A percentile compares a stretch with the other conserved stretches of the same genome.
phyloP scores from a whole-genome alignment of 805 yeast species.

The Spathaspora girioi region DNA sequence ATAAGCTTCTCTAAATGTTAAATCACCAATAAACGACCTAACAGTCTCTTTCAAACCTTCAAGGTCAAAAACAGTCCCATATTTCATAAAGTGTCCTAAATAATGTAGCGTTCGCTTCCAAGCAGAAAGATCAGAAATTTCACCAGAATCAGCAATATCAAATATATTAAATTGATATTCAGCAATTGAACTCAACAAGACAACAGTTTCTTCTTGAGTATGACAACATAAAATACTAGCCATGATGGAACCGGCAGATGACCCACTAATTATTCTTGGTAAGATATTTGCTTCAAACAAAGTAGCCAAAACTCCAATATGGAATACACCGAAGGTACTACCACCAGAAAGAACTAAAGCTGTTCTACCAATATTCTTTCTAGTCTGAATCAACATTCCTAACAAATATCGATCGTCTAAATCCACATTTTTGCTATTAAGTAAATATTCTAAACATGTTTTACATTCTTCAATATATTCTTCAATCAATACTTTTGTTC shows the following conservation, averaged over 20 bases:
- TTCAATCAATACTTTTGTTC: constrained; percentile 81
- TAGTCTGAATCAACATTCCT: constrained; percentile 78
- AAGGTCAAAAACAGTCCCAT: constrained; percentile 88
- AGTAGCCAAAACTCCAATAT: constrained; percentile 86
- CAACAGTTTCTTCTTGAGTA: constrained; percentile 64
- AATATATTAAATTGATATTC: constrained; percentile 53
- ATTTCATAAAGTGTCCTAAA: constrained; percentile 60
- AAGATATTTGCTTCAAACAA: constrained; percentile 68
- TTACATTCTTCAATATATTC: constrained; percentile 81
- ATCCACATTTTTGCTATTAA: constrained; percentile 32
- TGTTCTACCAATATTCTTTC: constrained; percentile 90
- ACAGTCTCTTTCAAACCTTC: constrained; percentile 67
- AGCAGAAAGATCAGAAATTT: constrained; percentile 21
- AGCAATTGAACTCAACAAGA: constrained; percentile 57
- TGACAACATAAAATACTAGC: constrained; percentile 86
- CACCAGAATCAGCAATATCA: constrained; percentile 44
- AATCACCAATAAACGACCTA: constrained; percentile 76
- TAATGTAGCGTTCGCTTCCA: constrained; percentile 42
- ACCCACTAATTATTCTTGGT: constrained; percentile 88
- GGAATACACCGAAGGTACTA: constrained; percentile 88
- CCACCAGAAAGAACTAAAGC: constrained; percentile 97
- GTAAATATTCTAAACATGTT: constrained; percentile 35
- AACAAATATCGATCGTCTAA: constrained; percentile 68
- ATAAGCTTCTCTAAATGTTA: constrained; percentile 92
- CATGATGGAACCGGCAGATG: constrained; percentile 93